Base-by-base conservation (phyloP, 805 yeast species). In the Monosporozyma aerobia region DNA sequence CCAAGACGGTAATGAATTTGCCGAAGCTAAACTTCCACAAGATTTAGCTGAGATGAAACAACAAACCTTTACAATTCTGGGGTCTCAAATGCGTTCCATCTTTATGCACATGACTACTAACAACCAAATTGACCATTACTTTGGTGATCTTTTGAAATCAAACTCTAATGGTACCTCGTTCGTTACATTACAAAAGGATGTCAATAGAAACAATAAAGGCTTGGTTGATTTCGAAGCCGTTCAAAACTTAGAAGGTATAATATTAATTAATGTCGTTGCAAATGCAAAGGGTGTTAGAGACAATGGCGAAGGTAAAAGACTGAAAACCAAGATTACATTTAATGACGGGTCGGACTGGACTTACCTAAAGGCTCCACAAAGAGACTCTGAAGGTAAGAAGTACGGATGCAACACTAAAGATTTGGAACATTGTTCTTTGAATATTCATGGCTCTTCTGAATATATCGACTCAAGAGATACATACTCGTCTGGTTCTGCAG, bases 321-420 rank as follows among this genome's bases (percentile, higher is more conserved):
- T 92, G 54, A 82, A 81, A 64, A 78, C 97, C 0, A 76, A 73
- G 67, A 87, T 90, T 51, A 80, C 97, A 0, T 88, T 83, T 63
- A 89, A 89, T 66, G 97, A 94, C 67, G 99, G 97, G 53, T 87
- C 92, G 3, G 83, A 84, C 56, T 92, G 98, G 97, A 67, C 74
- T 4, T 81, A 73, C 54, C 59, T 94, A 19, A 63, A 67, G 1
- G 92, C 97, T 5, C 97, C 97, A 5, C 54, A 69, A 1, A 72
- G 68, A 14, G 88, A 87, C 62, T 77, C 85, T 0, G 65, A 77
- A 0, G 87, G 88, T 3, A 75, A 80, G 44, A 72, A 72, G 41
- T 81, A 77, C 52, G 55, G 57, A 2, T 90, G 96, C 63, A 60
- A 62, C 22, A 76, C 79, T 4, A 70, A 72, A 40, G 56, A 80